Conservation (phyloP, 2,329 filamentous ascomycete species). For the Proliferodiscus dingleyae region DNA sequence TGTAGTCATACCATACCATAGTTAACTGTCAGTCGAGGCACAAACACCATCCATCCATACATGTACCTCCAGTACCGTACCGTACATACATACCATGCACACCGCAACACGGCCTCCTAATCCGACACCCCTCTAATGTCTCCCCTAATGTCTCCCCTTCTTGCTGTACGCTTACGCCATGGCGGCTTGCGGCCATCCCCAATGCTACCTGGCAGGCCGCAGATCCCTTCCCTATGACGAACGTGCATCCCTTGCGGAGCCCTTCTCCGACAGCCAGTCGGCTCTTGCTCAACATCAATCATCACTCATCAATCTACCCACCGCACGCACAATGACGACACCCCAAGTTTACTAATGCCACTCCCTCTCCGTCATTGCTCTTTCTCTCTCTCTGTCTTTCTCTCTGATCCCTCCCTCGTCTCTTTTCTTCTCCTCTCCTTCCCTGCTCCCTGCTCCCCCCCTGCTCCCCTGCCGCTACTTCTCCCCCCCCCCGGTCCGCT, state of each 20-base stretch:
- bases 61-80: background rate
- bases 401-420: no score
- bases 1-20: no score
- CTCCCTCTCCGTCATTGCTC: no score
- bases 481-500: background rate
- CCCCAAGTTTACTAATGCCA: no score
- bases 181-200: background rate
- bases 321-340: no score
- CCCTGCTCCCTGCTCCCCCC: background rate
- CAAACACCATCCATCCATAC: background rate
- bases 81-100: no score
- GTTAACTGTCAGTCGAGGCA: no score
- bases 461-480: background rate
- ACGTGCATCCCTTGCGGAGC: background rate
- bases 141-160: background rate
- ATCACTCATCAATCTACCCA: no score
- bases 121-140: no score
- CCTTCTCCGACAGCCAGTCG: background rate
- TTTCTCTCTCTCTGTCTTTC: no score
- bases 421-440: no score
- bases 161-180: conserved; percentile 5
- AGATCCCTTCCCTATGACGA: background rate
- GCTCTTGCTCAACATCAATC: background rate
- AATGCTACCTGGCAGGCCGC: background rate
- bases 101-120: no score